Conservation (phyloP, 306 rosid genomes). For the Albizia julibrissin region DNA sequence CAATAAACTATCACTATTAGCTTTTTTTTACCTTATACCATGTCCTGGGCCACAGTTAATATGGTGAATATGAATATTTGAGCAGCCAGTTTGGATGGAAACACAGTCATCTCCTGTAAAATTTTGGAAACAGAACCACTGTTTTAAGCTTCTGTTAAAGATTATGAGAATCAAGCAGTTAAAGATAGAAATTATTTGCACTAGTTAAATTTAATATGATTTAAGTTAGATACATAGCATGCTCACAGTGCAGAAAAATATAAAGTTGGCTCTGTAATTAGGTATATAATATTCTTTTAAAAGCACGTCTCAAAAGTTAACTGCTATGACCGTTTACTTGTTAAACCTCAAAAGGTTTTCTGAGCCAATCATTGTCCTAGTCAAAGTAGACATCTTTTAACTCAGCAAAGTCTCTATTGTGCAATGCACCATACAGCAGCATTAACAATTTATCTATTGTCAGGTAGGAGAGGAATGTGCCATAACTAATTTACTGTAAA, state of each 20-base stretch:
- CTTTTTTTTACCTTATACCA: slow-evolving; percentile 78
- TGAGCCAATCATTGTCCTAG: slow-evolving; percentile 38
- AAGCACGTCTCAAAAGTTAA: slow-evolving; percentile 58
- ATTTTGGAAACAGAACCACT: neutral
- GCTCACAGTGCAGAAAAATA: slow-evolving; percentile 27
- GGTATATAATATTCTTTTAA: slow-evolving; percentile 16
- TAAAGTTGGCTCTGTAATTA: slow-evolving; percentile 36
- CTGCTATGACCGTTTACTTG: slow-evolving; percentile 56
- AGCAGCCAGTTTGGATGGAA: slow-evolving; percentile 95
- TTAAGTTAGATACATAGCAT: slow-evolving; percentile 14
- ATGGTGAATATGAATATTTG: slow-evolving; percentile 85
- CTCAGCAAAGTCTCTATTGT: slow-evolving; percentile 39
- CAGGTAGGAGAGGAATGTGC: slow-evolving; percentile 33
- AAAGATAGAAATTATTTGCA: slow-evolving; percentile 1
- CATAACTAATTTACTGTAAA: neutral
- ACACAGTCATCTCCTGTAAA: slow-evolving; percentile 93
- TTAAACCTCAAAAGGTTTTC: slow-evolving; percentile 29
- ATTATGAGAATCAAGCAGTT: neutral
- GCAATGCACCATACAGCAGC: slow-evolving; percentile 37
- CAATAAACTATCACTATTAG: neutral
- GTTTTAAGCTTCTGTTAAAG: slow-evolving; percentile 18
- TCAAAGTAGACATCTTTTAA: slow-evolving; percentile 26
- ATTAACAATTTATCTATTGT: slow-evolving; percentile 38
- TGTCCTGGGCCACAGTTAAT: slow-evolving; percentile 96
- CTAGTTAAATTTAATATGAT: slow-evolving; percentile 20